Percentiles rank a stretch among this genome's conserved stretches.
Conservation (phyloP, 2,329 filamentous ascomycete genomes). For the Epichloe uncinata region DNA sequence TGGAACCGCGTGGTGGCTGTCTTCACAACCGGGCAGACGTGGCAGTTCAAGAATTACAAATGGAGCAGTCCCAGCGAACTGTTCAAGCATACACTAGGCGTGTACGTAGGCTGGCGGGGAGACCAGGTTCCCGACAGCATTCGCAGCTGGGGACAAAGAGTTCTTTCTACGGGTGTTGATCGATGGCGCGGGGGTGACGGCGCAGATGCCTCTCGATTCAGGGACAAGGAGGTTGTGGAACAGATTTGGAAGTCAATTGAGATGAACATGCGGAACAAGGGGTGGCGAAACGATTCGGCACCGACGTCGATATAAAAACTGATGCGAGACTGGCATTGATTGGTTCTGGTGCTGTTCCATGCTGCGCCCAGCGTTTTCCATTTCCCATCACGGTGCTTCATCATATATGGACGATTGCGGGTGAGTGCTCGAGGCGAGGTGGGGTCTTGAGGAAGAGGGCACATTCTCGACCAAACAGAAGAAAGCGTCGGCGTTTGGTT, state of each 20-base stretch:
- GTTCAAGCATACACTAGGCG: constrained; percentile 74
- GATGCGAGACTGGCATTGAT: neutral
- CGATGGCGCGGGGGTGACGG: constrained; percentile 53
- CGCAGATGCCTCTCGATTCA: constrained; percentile 50
- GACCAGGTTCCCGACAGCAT: constrained; percentile 69
- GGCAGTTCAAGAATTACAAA: constrained; percentile 98
- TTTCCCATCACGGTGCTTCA: no score
- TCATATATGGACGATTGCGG: no score
- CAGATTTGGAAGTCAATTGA: constrained; percentile 85
- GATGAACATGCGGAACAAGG: constrained; percentile 70
- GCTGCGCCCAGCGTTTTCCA: no score
- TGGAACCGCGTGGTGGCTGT: constrained; percentile 92
- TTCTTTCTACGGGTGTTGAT: constrained; percentile 69
- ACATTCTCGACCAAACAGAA: neutral
- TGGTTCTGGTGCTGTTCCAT: no score
- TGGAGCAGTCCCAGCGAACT: constrained; percentile 82
- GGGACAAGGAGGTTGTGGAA: constrained; percentile 92
- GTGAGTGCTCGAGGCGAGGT: neutral
- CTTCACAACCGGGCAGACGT: constrained; percentile 92
- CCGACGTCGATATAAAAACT: constrained; percentile 36
- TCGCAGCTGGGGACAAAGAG: constrained; percentile 72
- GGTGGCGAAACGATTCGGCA: constrained; percentile 64
- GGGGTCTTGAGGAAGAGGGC: neutral
- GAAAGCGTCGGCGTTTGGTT: constrained; percentile 4
- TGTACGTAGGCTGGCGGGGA: constrained; percentile 85